Evolutionary conservation across 2,329 filamentous ascomycete genomes (phyloP), one percentile per base, ranked within the genome.

Genomic region (Rhinocladiella similis): DNA sequence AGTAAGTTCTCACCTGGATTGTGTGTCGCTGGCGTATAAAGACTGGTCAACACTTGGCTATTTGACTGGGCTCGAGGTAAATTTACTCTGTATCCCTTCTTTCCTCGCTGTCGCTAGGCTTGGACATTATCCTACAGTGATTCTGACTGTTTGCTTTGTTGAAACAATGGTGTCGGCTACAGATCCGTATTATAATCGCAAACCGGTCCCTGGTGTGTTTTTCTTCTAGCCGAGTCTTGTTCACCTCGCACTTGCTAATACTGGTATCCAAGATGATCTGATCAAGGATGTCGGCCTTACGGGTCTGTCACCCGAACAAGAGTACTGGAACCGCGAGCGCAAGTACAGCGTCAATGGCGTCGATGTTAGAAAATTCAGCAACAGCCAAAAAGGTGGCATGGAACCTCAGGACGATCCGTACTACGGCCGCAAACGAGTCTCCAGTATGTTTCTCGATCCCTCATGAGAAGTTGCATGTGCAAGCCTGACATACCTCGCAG

Each of bases 111-210:
- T 3, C 41, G 27, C 36, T 20, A 29, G 16, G 19, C 19, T 14
- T 18, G 35, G 16, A 45, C 27, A 22, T 20, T 9, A 25, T 33
- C 29, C 14, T 19, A 20, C 46, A 13, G 5, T 42, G 27, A 22
- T 5, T 41, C 35, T 27, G 25, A 22, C 19, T 38, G n/a, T 47
- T 33, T 9, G 16, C 27, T 33, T 9, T 33, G 14, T 43, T 33
- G 22, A 27, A 42, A 53, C 20, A 13, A 62, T 62, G 59, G 54
- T 53, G 27, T 38, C 38, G 35, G 53, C 59, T 38, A 41, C 56
- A 52, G 63, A 65, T 53, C 63, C 63, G n/a, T 65, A 52, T 39
- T 65, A 65, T 46, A 60, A 62, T 35, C 61, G 63, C 43, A 65
- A 65, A 48, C 61, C 54, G 9, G 56, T 65, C 22, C 63, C 63